Percentiles rank a stretch among this genome's conserved stretches.
These are phyloP conservation scores for Fonsecaea nubica DNA, from an alignment of 2,329 filamentous ascomycete species.

Conservation along the genomic window DNA sequence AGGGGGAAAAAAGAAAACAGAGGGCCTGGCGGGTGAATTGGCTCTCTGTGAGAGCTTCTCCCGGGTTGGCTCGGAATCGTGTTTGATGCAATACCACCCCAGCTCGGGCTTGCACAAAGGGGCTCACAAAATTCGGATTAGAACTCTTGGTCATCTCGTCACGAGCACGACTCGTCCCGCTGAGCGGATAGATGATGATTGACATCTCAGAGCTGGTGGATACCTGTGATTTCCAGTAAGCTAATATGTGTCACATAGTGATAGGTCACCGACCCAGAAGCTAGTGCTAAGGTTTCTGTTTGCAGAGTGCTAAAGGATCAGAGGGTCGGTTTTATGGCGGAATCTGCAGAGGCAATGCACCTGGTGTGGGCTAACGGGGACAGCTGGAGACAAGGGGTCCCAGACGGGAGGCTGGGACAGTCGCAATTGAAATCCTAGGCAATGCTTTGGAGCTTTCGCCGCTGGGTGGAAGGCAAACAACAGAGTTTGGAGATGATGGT, in stretches of 20 bases:
- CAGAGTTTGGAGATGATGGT: neutral
- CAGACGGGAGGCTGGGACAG: neutral
- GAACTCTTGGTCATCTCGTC: conserved; percentile 8
- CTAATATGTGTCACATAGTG: conserved; percentile 18
- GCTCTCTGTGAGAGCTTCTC: neutral
- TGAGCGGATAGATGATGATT: conserved; percentile 3
- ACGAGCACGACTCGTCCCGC: neutral
- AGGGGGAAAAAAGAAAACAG: neutral
- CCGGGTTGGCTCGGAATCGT: neutral
- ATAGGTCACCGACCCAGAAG: conserved; percentile 7
- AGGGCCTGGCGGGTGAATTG: neutral
- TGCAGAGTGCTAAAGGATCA: conserved; percentile 4
- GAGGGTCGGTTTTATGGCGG: neutral
- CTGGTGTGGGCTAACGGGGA: neutral
- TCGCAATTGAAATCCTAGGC: neutral
- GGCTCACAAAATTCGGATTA: conserved; percentile 6
- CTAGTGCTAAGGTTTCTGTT: conserved; percentile 12
- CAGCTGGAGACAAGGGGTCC: neutral
- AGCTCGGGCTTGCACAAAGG: conserved; percentile 7
- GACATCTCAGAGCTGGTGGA: conserved; percentile 2
- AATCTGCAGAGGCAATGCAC: neutral
- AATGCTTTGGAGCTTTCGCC: neutral
- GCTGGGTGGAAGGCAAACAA: neutral
- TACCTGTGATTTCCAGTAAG: conserved; percentile 10
- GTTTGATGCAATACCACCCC: neutral